Evolutionary conservation across 768 basidiomycete species (phyloP).

Genomic region (Chiua virens): DNA sequence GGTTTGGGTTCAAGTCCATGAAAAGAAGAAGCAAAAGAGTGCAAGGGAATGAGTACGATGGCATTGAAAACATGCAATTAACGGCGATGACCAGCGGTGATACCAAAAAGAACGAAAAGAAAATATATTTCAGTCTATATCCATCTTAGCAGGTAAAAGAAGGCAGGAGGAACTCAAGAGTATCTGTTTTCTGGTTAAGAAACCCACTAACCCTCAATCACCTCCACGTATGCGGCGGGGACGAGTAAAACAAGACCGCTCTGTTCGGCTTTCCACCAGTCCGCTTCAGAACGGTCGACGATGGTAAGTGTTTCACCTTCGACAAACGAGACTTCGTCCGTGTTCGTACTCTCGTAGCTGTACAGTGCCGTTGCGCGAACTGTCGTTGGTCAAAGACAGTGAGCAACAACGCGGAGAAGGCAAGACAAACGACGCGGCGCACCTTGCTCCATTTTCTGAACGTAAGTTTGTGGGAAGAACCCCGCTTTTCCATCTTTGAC

Average conservation of each 20-base stretch:
- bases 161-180: conserved; percentile 54
- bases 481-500: conserved; percentile 68
- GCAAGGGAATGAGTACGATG: conserved; percentile 4
- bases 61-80: conserved; percentile 16
- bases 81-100: conserved; percentile 17
- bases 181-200: conserved; percentile 22
- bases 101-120: conserved; percentile 46
- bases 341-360: conserved; percentile 63
- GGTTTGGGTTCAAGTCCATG: conserved; percentile 4
- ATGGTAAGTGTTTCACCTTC: conserved; percentile 80
- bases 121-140: conserved; percentile 81
- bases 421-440: not conserved
- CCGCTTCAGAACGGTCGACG: conserved; percentile 78
- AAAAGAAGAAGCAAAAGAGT: not conserved
- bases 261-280: conserved; percentile 97
- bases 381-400: conserved; percentile 21
- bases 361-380: conserved; percentile 80
- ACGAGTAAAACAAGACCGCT: conserved; percentile 86
- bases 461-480: conserved; percentile 89
- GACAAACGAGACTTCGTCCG: conserved; percentile 83
- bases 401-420: not conserved
- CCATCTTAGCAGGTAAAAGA: conserved; percentile 38
- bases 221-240: conserved; percentile 88
- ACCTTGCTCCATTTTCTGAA: conserved; percentile 71
- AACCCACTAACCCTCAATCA: conserved; percentile 84